Evolutionary conservation across 2,329 filamentous ascomycete species (phyloP), one percentile per base, ranked within the genome.

Genomic region (Exophiala xenobiotica): DNA sequence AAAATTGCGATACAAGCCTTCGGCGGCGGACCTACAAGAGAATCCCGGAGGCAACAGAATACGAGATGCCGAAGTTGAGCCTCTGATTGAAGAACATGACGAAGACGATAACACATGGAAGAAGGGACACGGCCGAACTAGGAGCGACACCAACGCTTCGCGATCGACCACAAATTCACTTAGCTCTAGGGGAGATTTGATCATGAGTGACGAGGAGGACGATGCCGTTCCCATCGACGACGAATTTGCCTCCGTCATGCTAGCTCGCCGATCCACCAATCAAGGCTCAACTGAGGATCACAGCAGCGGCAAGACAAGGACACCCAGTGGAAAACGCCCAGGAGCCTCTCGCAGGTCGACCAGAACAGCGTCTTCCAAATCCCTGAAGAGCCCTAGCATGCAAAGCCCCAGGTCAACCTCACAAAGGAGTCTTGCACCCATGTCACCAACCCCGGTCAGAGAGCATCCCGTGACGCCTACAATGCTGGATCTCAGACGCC

Each of bases 221-320:
- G 92, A 97, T 69, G 92, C 92, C 1, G 82, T 96, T n/a, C 88
- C 90, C 9, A 73, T 97, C 14, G 89, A 92, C 62, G 92, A 96
- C 65, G 91, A 96, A 64, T 95, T 97, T 62, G 88, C 90, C n/a
- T 35, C 31, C 2, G 85, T 95, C 67, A 83, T 85, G 2, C 76
- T 96, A 55, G 85, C 90, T 54, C 81, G 87, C 46, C 82, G 86
- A 59, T 80, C 78, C n/a, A 82, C 79, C 1, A 72, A 72, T 3
- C 67, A 74, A 23, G 52, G 51, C 9, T 74, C 73, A 35, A 74
- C 74, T 12, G 90, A 93, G 50, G 87, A 90, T 63, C 79, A 80
- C 39, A 85, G 85, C 60, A 90, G 86, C 62, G 81, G 78, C 39
- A 86, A 79, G 57, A 83, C 71, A 6, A 65, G 64, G 20, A 68